phyloP scores from a whole-genome alignment of 1,284 basidiomycete genomes.

The Naganishia sp. region DNA sequence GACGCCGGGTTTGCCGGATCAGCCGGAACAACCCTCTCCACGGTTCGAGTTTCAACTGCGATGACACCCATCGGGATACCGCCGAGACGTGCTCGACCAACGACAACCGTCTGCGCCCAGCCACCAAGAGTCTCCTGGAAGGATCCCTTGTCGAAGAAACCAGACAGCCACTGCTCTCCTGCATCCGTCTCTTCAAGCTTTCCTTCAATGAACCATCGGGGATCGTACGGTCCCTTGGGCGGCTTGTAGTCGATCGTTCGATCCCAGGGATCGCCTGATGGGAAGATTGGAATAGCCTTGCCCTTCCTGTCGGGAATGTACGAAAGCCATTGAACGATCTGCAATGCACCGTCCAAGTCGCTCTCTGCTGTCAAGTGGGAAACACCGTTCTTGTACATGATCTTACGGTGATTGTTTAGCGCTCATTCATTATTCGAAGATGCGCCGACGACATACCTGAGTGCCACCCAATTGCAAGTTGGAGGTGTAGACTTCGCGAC shows the following conservation, averaged over 20 bases:
- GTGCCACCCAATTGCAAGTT: slow-evolving; percentile 98
- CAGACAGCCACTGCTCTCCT: slow-evolving; percentile 69
- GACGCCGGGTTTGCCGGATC: slow-evolving; percentile 99
- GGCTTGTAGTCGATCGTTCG: slow-evolving; percentile 87
- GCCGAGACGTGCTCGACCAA: slow-evolving; percentile 92
- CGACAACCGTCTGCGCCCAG: slow-evolving; percentile 94
- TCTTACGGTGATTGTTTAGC: slow-evolving; percentile 53
- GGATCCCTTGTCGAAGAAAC: slow-evolving; percentile 95
- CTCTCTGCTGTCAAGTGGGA: slow-evolving; percentile 93
- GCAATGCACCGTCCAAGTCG: slow-evolving; percentile 89
- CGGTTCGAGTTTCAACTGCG: slow-evolving; percentile 95
- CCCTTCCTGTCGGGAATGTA: slow-evolving; percentile 84
- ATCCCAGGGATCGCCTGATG: slow-evolving; percentile 81
- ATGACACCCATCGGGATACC: slow-evolving; percentile 98
- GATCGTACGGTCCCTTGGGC: slow-evolving; percentile 94
- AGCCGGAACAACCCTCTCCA: slow-evolving; percentile 94
- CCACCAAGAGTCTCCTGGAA: slow-evolving; percentile 67
- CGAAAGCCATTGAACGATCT: slow-evolving; percentile 92
- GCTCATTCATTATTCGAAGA: neutral
- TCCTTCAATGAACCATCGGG: slow-evolving; percentile 95
- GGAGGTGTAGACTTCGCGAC: slow-evolving; percentile 97
- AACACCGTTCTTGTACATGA: slow-evolving; percentile 99
- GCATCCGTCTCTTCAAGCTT: slow-evolving; percentile 74
- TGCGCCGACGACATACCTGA: slow-evolving; percentile 55
- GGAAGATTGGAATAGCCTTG: slow-evolving; percentile 70